phyloP scores from a whole-genome alignment of 2,329 filamentous ascomycete species.

The Aspergillus fumigatus region DNA sequence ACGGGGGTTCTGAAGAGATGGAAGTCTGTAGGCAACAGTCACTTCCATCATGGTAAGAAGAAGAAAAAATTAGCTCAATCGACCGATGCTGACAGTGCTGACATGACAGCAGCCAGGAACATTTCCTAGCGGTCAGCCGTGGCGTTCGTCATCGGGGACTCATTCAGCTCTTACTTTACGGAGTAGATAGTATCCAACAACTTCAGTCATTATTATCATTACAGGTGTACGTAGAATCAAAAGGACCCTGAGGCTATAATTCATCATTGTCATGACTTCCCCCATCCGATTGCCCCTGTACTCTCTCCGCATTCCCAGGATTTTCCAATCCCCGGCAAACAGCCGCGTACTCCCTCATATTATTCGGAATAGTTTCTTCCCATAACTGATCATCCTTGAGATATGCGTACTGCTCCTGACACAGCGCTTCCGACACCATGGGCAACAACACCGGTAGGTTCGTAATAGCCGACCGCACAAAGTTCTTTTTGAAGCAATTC shows the following conservation, averaged over 20 bases:
- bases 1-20: neutral
- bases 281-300: slow-evolving; percentile 5
- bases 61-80: neutral
- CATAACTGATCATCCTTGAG: slow-evolving; percentile 28
- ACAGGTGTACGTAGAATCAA: neutral
- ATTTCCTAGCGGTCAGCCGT: neutral
- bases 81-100: neutral
- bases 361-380: slow-evolving; percentile 30
- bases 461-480: slow-evolving; percentile 26
- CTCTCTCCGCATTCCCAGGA: slow-evolving; percentile 12
- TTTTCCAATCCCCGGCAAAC: slow-evolving; percentile 24
- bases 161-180: too few relatives aligned
- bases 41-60: neutral
- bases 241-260: slow-evolving; percentile 7
- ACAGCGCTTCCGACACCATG: slow-evolving; percentile 28
- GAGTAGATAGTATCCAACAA: too few relatives aligned
- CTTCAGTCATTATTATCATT: neutral
- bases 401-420: slow-evolving; percentile 27
- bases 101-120: neutral
- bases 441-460: slow-evolving; percentile 26
- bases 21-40: neutral
- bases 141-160: neutral
- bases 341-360: slow-evolving; percentile 32
- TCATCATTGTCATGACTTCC: slow-evolving; percentile 16
- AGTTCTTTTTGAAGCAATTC: slow-evolving; percentile 32